Conservation (phyloP, 2,329 filamentous ascomycete species). For the Arthrobotrys pseudoclavata region DNA sequence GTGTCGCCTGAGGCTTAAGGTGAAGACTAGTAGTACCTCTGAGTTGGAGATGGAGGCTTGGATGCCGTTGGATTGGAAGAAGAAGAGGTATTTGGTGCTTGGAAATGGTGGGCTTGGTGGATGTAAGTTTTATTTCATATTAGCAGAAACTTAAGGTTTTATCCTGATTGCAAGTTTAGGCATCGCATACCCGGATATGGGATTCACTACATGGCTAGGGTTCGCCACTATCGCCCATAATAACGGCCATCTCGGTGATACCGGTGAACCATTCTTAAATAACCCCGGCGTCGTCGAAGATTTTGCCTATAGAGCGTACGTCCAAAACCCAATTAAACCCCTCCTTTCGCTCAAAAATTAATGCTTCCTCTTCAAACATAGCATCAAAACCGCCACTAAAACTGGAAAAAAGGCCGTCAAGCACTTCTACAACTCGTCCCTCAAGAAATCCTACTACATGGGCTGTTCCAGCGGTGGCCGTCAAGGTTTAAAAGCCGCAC, state of each 20-base stretch:
- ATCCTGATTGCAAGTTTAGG: neutral
- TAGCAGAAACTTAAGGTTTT: neutral
- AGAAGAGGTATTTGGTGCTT: constrained; percentile 24
- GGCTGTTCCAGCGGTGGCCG: constrained; percentile 69
- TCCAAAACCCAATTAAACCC: neutral
- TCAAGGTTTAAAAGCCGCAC: constrained; percentile 69
- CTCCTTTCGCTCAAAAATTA: neutral
- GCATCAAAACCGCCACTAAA: constrained; percentile 18
- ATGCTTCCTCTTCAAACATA: neutral
- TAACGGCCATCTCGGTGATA: constrained; percentile 46
- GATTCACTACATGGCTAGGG: constrained; percentile 9
- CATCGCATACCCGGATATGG: constrained; percentile 28
- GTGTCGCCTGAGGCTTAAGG: constrained; percentile 28
- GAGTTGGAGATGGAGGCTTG: constrained; percentile 32
- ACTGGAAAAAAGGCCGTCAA: constrained; percentile 26
- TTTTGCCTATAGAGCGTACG: constrained; percentile 43
- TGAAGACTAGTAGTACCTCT: constrained; percentile 32
- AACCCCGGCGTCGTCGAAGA: constrained; percentile 47
- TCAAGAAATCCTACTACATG: constrained; percentile 68
- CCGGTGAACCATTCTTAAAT: constrained; percentile 28
- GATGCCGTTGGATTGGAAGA: constrained; percentile 39
- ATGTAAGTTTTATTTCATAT: constrained; percentile 2
- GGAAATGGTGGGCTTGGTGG: constrained; percentile 33
- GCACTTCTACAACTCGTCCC: constrained; percentile 20
- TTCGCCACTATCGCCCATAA: constrained; percentile 45